phyloP scores from a whole-genome alignment of 495 filamentous ascomycete species.

The Staphylotrichum longicolle region DNA sequence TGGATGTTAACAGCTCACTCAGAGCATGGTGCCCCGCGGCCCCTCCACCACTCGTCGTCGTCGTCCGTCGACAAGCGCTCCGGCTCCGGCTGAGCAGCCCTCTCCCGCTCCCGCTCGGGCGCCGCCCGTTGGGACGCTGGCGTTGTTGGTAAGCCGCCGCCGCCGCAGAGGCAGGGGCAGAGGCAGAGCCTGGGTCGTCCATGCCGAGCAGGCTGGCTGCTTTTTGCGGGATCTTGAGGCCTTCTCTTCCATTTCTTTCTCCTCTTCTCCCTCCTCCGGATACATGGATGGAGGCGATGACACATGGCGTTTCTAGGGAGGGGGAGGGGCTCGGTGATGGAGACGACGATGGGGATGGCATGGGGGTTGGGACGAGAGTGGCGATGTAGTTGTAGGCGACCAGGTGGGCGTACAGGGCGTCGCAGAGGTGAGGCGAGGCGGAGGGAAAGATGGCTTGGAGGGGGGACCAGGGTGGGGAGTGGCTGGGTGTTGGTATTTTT shows the following conservation, averaged over 20 bases:
- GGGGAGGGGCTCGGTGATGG: background rate
- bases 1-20: too few species aligned
- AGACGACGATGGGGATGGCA: background rate
- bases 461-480: slow-evolving; percentile 38
- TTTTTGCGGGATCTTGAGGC: slow-evolving; percentile 37
- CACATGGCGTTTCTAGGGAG: slow-evolving; percentile 14
- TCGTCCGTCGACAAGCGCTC: too few species aligned
- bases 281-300: too few species aligned
- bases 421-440: slow-evolving; percentile 54
- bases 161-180: background rate
- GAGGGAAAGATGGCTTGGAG: slow-evolving; percentile 59
- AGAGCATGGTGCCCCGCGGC: too few species aligned
- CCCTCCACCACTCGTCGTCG: too few species aligned
- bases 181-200: slow-evolving; percentile 14
- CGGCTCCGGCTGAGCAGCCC: too few species aligned
- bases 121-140: background rate
- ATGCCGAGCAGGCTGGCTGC: slow-evolving; percentile 44
- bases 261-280: too few species aligned
- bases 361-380: slow-evolving; percentile 36
- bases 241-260: slow-evolving; percentile 13
- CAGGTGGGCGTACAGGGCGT: slow-evolving; percentile 63
- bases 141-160: background rate
- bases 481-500: background rate
- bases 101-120: too few species aligned
- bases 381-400: slow-evolving; percentile 62